Evolutionary conservation across 1,284 basidiomycete species (phyloP).

Genomic region (Irpex sp.): DNA sequence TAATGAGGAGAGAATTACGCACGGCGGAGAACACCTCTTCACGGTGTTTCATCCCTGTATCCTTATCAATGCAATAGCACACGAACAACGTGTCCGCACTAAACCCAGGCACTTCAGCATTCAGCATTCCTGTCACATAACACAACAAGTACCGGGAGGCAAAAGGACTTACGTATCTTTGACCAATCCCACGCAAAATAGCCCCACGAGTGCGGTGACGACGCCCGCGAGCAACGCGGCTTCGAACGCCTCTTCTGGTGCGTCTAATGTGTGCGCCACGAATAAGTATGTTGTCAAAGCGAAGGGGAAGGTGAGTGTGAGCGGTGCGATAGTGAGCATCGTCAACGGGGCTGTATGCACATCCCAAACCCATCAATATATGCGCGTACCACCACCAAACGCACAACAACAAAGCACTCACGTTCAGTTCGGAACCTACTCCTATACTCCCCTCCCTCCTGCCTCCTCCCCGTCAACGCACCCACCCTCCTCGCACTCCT

Average conservation of each 20-base stretch:
- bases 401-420: conserved; percentile 26
- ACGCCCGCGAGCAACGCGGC: conserved; percentile 75
- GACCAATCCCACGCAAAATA: conserved; percentile 79
- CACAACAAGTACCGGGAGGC: background rate
- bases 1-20: conserved; percentile 25
- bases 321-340: conserved; percentile 73
- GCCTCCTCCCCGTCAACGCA: conserved; percentile 46
- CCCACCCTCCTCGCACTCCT: conserved; percentile 64
- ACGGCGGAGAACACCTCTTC: conserved; percentile 70
- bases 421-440: conserved; percentile 52
- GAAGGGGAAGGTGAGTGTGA: conserved; percentile 76
- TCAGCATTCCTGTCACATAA: background rate
- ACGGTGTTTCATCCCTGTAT: conserved; percentile 55
- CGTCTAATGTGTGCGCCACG: conserved; percentile 77
- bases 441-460: conserved; percentile 33
- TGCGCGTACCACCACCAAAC: too few relatives aligned
- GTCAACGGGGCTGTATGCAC: conserved; percentile 53
- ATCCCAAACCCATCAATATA: conserved; percentile 1
- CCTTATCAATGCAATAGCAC: conserved; percentile 86
- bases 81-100: conserved; percentile 81
- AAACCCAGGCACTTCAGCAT: background rate
- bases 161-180: conserved; percentile 59
- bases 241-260: conserved; percentile 71
- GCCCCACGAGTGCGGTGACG: conserved; percentile 75
- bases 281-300: conserved; percentile 83